Evolutionary conservation across 2,329 filamentous ascomycete genomes (phyloP).

Genomic region (Pseudocercospora crystallina): DNA sequence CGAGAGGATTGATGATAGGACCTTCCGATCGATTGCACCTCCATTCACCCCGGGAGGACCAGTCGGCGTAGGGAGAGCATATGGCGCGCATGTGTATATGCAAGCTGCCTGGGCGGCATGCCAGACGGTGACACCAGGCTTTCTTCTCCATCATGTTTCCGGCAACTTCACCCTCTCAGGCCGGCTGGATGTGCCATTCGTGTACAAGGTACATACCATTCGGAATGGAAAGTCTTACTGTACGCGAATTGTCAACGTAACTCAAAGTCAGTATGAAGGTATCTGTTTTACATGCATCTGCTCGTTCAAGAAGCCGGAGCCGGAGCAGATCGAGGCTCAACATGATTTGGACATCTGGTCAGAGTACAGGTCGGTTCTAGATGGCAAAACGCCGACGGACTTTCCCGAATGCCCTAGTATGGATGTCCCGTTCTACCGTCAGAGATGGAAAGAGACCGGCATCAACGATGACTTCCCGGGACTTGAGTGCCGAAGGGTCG

Average conservation of each 20-base stretch:
- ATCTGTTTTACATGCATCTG: slow-evolving; percentile 54
- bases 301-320: slow-evolving; percentile 52
- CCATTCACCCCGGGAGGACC: slow-evolving; percentile 45
- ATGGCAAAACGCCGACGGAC: slow-evolving; percentile 34
- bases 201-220: slow-evolving; percentile 52
- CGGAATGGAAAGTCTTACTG: slow-evolving; percentile 54
- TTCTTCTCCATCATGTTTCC: slow-evolving; percentile 54
- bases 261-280: slow-evolving; percentile 46
- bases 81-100: slow-evolving; percentile 59
- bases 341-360: slow-evolving; percentile 37
- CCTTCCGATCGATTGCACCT: slow-evolving; percentile 41
- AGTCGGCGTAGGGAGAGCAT: slow-evolving; percentile 42
- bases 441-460: slow-evolving; percentile 35
- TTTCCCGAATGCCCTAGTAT: slow-evolving; percentile 37
- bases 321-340: slow-evolving; percentile 36
- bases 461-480: slow-evolving; percentile 44
- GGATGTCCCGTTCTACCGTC: slow-evolving; percentile 38
- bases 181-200: slow-evolving; percentile 48
- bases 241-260: slow-evolving; percentile 53
- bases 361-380: slow-evolving; percentile 36
- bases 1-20: slow-evolving; percentile 41
- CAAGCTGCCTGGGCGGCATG: slow-evolving; percentile 58
- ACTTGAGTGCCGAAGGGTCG: slow-evolving; percentile 52
- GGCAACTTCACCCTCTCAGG: slow-evolving; percentile 55
- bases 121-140: slow-evolving; percentile 52